Conservation (phyloP, 768 basidiomycete genomes). For the Cystoderma amianthinum region DNA sequence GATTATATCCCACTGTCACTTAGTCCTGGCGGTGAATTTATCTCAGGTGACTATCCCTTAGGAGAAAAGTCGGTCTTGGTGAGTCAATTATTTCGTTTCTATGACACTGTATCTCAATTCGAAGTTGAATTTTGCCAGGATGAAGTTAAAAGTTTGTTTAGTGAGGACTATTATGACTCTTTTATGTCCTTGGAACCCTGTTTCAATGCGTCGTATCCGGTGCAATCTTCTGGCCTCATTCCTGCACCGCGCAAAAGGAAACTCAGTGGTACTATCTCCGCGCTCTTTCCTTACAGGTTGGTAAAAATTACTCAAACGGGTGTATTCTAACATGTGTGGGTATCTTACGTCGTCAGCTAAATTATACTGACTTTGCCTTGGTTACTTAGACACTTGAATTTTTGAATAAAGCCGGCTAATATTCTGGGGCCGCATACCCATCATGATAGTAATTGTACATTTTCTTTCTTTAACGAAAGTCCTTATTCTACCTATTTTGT, state of each 20-base stretch:
- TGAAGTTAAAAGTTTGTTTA: constrained; percentile 9
- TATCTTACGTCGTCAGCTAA: too few relatives aligned
- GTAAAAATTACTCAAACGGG: too few relatives aligned
- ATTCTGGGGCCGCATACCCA: too few relatives aligned
- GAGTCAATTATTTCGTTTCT: background rate
- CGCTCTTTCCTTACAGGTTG: background rate
- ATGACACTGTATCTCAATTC: constrained; percentile 3
- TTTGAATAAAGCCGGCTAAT: too few relatives aligned
- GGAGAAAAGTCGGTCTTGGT: background rate
- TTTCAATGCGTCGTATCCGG: constrained; percentile 12
- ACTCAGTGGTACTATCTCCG: background rate
- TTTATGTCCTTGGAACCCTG: constrained; percentile 14
- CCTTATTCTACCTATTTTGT: too few relatives aligned
- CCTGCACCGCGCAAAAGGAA: background rate
- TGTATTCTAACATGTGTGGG: too few relatives aligned
- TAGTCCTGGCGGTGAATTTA: background rate
- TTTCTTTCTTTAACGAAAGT: too few relatives aligned
- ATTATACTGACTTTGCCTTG: too few relatives aligned
- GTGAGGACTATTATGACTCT: constrained; percentile 12
- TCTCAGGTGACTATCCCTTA: background rate
- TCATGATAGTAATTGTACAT: too few relatives aligned
- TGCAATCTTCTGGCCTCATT: constrained; percentile 14
- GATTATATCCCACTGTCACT: background rate
- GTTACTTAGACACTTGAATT: too few relatives aligned
- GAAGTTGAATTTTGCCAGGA: constrained; percentile 7